Evolutionary conservation across 805 yeast genomes (phyloP), one percentile per base, ranked within the genome.

Genomic region (Nakazawaea anatomiae): DNA sequence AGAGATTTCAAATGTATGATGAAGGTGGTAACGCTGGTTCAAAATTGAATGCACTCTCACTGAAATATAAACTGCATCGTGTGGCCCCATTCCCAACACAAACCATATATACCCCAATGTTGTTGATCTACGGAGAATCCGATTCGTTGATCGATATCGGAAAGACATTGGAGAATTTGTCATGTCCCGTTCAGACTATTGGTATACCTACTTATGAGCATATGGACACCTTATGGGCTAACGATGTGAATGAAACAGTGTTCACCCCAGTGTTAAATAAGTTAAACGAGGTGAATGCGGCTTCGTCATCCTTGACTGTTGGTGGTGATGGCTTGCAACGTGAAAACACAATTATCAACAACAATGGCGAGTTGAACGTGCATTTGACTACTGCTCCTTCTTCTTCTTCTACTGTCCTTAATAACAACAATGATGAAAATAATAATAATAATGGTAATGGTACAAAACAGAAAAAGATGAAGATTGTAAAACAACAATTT

Each of bases 111-210:
- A 68, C 38, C 3, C 96, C 96, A 0, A 79, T 92, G 39, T 75
- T 83, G 42, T 68, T 94, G 45, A 75, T 92, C 0, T 92, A 91
- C 62, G 99, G 99, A 6, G 80, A 79, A 51, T 56, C 69, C 2
- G 99, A 92, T 68, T 86, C 96, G 0, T 71, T 92, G 40, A 96
- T 92, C 27, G 96, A 92, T 61, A 89, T 94, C 44, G 76, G 84
- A 8, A 51, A 42, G 46, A 51, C 53, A 4, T 71, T 77, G 51
- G 65, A 70, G 6, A 87, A 86, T 57, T 70, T 92, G 39, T 96
- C 97, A 0, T 56, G 66, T 40, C 54, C 51, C 5, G 51, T 54
- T 9, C 59, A 65, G 28, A 47, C 52, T 1, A 69, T 80, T 11
- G 81, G 84, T 1, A 77, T 90, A 0, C 73, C 70, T 0, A 70